Percentiles rank a stretch among this genome's conserved stretches.
Evolutionary conservation across 345 rosid genomes (phyloP).

Genomic region (Punica granatum): DNA sequence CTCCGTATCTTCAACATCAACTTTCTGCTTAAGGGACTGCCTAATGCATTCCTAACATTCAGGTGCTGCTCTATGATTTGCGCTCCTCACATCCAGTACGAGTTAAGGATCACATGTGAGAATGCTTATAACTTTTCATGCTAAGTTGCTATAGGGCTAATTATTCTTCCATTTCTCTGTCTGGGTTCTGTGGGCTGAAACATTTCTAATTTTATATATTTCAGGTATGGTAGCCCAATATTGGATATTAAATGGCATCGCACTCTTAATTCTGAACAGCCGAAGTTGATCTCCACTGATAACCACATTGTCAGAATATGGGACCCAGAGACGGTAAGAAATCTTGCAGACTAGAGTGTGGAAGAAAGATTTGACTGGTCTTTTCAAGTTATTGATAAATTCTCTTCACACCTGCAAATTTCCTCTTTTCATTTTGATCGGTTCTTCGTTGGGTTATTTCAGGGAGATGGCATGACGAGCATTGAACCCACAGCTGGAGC

Average conservation of each 20-base stretch:
- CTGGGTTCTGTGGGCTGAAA: background rate
- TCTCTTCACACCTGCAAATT: background rate
- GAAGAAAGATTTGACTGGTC: background rate
- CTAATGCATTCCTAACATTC: constrained; percentile 11
- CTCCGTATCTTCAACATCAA: background rate
- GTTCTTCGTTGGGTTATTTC: constrained; percentile 8
- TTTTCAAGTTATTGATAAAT: background rate
- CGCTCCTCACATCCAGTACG: constrained; percentile 74
- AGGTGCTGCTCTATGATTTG: constrained; percentile 90
- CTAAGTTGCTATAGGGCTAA: background rate
- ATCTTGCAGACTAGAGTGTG: background rate
- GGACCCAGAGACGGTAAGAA: constrained; percentile 85
- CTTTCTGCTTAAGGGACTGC: constrained; percentile 6
- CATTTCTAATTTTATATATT: background rate
- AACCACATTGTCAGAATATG: constrained; percentile 83
- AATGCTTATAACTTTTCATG: constrained; percentile 2
- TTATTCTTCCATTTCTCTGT: background rate
- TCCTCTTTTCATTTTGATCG: constrained; percentile 3
- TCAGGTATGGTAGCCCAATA: constrained; percentile 87
- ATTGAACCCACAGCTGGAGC: constrained; percentile 81
- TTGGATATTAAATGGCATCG: constrained; percentile 90
- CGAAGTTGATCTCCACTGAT: constrained; percentile 74
- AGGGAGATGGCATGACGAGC: constrained; percentile 93
- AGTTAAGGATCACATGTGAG: constrained; percentile 94
- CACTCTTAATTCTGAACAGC: constrained; percentile 66